A percentile compares a stretch with the other conserved stretches of the same genome.
phyloP scores from a whole-genome alignment of 2,329 filamentous ascomycete genomes.

The Trichoderma atrobrunneum region DNA sequence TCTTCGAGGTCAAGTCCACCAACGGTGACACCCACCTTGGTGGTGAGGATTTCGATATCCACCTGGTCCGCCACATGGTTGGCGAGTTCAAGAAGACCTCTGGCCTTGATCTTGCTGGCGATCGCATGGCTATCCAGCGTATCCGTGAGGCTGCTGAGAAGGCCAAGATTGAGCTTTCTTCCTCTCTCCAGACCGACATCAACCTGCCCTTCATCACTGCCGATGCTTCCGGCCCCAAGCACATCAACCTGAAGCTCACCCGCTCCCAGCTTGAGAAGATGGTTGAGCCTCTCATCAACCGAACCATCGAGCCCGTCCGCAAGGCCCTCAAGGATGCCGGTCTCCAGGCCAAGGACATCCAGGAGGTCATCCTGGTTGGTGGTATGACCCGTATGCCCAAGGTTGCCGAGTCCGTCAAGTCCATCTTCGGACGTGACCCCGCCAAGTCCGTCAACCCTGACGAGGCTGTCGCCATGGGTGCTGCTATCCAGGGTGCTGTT shows the following conservation, averaged over 20 bases:
- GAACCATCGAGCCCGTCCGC: conserved; percentile 87
- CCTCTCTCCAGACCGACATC: conserved; percentile 92
- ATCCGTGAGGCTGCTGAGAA: conserved; percentile 98
- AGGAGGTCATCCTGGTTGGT: conserved; percentile 96
- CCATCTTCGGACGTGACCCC: conserved; percentile 92
- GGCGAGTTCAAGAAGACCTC: conserved; percentile 96
- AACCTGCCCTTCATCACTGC: conserved; percentile 99
- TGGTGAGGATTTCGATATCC: conserved; percentile 97
- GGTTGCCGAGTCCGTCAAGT: conserved; percentile 93
- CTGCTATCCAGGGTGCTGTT: conserved; percentile 94
- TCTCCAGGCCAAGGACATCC: conserved; percentile 87
- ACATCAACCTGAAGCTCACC: conserved; percentile 95
- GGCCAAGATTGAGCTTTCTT: conserved; percentile 98
- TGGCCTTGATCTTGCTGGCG: conserved; percentile 80
- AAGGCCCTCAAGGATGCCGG: conserved; percentile 96
- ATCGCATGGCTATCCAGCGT: conserved; percentile 98
- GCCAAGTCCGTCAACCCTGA: conserved; percentile 99
- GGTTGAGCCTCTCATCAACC: conserved; percentile 82
- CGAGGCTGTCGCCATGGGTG: conserved; percentile 96
- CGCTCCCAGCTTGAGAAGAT: conserved; percentile 90
- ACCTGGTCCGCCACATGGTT: conserved; percentile 88
- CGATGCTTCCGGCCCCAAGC: conserved; percentile 91
- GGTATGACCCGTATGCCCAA: conserved; percentile 99
- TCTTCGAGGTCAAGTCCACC: conserved; percentile 99
- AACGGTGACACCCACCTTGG: conserved; percentile 98